Evolutionary conservation across 73 alveolate genomes (phyloP), one percentile per base, ranked within the genome.

Genomic region (Effrenium voratum): DNA sequence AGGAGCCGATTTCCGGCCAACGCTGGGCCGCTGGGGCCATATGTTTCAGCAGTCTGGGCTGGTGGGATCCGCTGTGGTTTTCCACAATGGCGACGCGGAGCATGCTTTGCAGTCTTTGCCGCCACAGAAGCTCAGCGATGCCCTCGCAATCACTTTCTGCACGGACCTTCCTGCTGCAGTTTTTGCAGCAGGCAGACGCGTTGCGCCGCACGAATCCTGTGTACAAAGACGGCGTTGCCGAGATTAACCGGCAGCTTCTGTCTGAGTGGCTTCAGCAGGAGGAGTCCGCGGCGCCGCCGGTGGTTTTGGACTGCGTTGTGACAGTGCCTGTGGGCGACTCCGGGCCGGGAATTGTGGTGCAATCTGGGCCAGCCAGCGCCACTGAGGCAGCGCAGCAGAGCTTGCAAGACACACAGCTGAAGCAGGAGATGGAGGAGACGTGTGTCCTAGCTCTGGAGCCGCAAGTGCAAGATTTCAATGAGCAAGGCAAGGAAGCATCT

Each of bases 1-100:
- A 36, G 55, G 24, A 43, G 34, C 43, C 36, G 50, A 40, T 73
- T 55, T 55, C 84, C 34, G 55, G 40, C 3, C 32, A 34, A 36
- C n/a, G n/a, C n/a, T n/a, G 49, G 1, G 46, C n/a, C 44, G 30
- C 1, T 77, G 88, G 88, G 88, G 41, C 46, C 63, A 46, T 41
- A 63, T 28, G 5, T 84, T 84, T 84, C 80, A 57, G 30, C 79
- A 55, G 34, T 40, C 28, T 1, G 59, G 93, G 30, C 38, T n/a
- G 45, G 88, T 81, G 43, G 92, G 92, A 1, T 81, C 92, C 1
- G 57, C 92, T 30, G 75, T 81, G 5, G 63, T 81, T 34, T 81
- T 81, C 47, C 92, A 81, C 76, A 81, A 81, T 34, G 92, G 92
- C n/a, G 92, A 81, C 32, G 92, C 92, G 2, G 47, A 30, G 76